A percentile compares a stretch with the other conserved stretches of the same genome.
phyloP scores from a whole-genome alignment of 2,329 filamentous ascomycete genomes.

The Trichoderma simmonsii region DNA sequence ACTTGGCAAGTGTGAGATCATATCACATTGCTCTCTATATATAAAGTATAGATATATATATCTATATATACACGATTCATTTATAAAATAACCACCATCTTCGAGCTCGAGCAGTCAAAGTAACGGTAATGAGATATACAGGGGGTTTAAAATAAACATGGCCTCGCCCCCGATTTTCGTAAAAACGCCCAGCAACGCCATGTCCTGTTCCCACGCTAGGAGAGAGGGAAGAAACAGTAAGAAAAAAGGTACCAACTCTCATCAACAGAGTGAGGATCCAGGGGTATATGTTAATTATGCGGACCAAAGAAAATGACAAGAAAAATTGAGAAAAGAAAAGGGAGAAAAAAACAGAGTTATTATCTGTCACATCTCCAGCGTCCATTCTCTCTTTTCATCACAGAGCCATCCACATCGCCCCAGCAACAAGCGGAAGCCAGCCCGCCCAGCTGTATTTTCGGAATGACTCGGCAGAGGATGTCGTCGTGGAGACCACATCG shows the following conservation, averaged over 20 bases:
- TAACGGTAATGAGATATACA: not conserved
- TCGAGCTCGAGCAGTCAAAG: not conserved
- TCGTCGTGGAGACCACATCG: not conserved
- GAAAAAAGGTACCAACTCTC: not conserved
- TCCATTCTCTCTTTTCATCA: conserved; percentile 22
- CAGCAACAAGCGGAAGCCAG: conserved; percentile 42
- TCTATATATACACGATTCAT: conserved; percentile 5
- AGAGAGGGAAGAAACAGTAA: not conserved
- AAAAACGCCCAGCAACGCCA: conserved; percentile 13
- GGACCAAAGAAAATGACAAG: not conserved
- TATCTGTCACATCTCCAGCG: not conserved
- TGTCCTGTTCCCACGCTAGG: not conserved
- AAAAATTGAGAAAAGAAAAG: not conserved
- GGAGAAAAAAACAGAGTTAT: not conserved
- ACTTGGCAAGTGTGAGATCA: not conserved
- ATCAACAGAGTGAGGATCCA: conserved; percentile 1
- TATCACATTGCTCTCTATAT: not conserved
- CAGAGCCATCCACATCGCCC: conserved; percentile 39
- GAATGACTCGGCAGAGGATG: conserved; percentile 28
- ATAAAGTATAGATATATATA: not conserved
- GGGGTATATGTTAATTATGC: conserved; percentile 14
- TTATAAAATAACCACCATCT: not conserved
- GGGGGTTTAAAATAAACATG: not conserved
- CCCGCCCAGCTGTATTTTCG: conserved; percentile 32
- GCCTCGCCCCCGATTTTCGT: not conserved